Evolutionary conservation across 768 basidiomycete species (phyloP), one percentile per base, ranked within the genome.

Genomic region (Lactifluus echinatus): DNA sequence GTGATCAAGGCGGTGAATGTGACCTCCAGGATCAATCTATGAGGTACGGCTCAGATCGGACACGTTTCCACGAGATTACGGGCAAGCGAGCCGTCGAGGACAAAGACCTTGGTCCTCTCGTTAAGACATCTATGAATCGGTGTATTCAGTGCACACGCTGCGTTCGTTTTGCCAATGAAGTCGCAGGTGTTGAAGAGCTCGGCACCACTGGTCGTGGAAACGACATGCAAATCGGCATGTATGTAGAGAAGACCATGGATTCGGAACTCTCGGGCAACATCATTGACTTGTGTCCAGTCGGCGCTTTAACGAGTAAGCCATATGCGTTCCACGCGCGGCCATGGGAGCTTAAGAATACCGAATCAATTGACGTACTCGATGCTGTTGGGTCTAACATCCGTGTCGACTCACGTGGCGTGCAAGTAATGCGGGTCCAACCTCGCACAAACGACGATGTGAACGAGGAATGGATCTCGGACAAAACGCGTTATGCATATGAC

Each of bases 71-170:
- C 75, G 96, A 99, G 74, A 91, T 97, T 49, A 83, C 91, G 2
- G 96, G 96, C 64, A 98, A 98, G 73, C 92, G 96, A 53, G 96
- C 96, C 0, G 89, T 95, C 17, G 95, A 97, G 73, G 88, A 99
- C 79, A 99, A 99, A 76, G 88, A 98, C 69, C 80, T 99, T 26
- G 96, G 96, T 1, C 96, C 96, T 7, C 81, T 99, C 44, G 93
- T 99, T 70, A 98, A 98, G 79, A 97, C 95, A 2, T 90, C 87
- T 57, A 97, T 97, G 95, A 96, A 91, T 73, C 85, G 96, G 37
- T 98, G 96, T 74, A 98, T 99, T 65, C 96, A 99, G 72, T 99
- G 96, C 75, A 99, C 96, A 4, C 92, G 96, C 57, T 99, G 96
- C 72, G 90, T 98, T 26, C 89, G 96, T 50, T 99, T 99, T 68